Percentiles rank a stretch among this genome's conserved stretches.
phyloP scores from a whole-genome alignment of 2,329 filamentous ascomycete species.

The Mycosphaerella sp. region DNA sequence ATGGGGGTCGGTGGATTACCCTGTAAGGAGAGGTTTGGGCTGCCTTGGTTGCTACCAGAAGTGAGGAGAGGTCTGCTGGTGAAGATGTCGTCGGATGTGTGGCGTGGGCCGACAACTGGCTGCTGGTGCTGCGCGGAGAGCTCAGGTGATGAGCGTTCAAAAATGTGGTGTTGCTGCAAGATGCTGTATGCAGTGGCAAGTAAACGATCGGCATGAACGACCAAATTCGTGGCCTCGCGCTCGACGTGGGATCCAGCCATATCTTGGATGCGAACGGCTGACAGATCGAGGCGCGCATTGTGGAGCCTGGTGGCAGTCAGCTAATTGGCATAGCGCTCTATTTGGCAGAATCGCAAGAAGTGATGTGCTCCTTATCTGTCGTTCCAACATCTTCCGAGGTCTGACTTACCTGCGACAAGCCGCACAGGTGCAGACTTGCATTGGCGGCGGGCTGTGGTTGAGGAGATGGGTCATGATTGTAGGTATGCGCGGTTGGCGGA shows the following conservation, averaged over 20 bases:
- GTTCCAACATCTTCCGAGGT: background rate
- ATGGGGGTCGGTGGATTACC: background rate
- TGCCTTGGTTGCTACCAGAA: background rate
- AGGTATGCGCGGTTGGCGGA: background rate
- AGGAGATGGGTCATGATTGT: background rate
- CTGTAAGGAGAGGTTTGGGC: background rate
- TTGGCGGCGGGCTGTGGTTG: constrained; percentile 1
- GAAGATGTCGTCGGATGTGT: background rate
- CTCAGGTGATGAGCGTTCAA: background rate
- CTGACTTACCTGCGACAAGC: constrained; percentile 1
- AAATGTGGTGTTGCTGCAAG: constrained; percentile 4
- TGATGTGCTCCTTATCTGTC: background rate
- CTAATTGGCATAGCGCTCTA: background rate
- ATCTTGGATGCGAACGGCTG: constrained; percentile 1
- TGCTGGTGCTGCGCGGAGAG: background rate
- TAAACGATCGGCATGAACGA: constrained; percentile 9
- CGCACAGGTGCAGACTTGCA: constrained; percentile 7
- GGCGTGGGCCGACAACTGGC: background rate
- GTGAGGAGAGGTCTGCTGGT: background rate
- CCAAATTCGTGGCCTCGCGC: constrained; percentile 5
- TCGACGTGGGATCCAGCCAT: constrained; percentile 4
- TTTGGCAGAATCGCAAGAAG: background rate
- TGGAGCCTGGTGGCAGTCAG: constrained; percentile 2
- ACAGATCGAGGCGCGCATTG: constrained; percentile 4
- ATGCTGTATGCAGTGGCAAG: constrained; percentile 6